These are phyloP conservation scores for Phytophthora hybrid DNA, from an alignment of 352 stramenopile genomes.

Conservation along the genomic window DNA sequence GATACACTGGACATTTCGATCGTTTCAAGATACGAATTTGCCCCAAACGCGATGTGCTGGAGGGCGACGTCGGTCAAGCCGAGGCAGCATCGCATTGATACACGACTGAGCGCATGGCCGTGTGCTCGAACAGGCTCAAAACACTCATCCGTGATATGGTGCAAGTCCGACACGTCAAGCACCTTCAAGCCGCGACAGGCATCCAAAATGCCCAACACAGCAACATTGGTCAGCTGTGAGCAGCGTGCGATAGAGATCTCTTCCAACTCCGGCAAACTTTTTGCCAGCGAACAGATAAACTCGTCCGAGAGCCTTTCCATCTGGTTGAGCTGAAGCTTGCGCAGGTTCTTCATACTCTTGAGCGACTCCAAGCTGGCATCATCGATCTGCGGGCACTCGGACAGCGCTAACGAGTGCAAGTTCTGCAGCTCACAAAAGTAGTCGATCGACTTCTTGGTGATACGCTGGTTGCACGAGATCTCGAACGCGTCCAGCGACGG, in stretches of 20 bases:
- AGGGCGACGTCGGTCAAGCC: slow-evolving; percentile 65
- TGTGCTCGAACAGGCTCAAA: slow-evolving; percentile 70
- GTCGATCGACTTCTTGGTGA: slow-evolving; percentile 78
- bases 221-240: slow-evolving; percentile 66
- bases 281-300: slow-evolving; percentile 59
- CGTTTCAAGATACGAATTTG: slow-evolving; percentile 61
- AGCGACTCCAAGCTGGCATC: slow-evolving; percentile 68
- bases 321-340: slow-evolving; percentile 77
- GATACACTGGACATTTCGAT: slow-evolving; percentile 83
- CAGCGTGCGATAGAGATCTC: slow-evolving; percentile 78
- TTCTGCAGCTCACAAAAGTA: slow-evolving; percentile 77
- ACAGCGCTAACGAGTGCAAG: slow-evolving; percentile 70
- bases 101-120: slow-evolving; percentile 57
- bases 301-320: slow-evolving; percentile 78
- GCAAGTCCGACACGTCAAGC: slow-evolving; percentile 77
- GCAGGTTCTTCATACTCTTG: slow-evolving; percentile 66
- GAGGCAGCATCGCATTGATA: slow-evolving; percentile 73
- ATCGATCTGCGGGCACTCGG: slow-evolving; percentile 81
- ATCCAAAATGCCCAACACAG: slow-evolving; percentile 57
- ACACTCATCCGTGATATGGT: slow-evolving; percentile 67
- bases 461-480: slow-evolving; percentile 85
- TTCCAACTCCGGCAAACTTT: slow-evolving; percentile 60
- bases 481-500: slow-evolving; percentile 79
- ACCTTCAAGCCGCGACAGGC: slow-evolving; percentile 64
- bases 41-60: slow-evolving; percentile 64